A percentile compares a stretch with the other conserved stretches of the same genome.
Evolutionary conservation across 345 rosid species (phyloP).

Genomic region (Linum lewisii): DNA sequence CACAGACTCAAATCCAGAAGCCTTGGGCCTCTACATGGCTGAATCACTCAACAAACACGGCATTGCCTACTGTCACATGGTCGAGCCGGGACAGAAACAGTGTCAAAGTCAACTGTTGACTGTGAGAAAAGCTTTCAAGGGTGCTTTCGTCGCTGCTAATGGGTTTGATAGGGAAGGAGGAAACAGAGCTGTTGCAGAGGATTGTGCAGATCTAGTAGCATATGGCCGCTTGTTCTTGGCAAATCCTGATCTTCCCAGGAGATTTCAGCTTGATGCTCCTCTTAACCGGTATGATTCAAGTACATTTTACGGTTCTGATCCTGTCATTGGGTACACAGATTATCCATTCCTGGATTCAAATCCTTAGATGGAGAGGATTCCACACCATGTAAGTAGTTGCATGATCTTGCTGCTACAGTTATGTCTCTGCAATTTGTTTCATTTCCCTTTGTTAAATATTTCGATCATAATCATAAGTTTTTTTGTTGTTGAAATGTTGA

Average conservation of each 20-base stretch:
- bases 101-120: neutral
- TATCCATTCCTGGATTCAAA: neutral
- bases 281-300: neutral
- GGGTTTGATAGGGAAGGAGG: neutral
- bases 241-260: neutral
- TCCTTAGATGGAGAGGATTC: no score
- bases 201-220: neutral
- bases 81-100: neutral
- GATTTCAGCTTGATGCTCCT: neutral
- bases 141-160: neutral
- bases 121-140: neutral
- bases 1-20: neutral
- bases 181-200: neutral
- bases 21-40: neutral
- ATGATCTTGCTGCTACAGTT: no score
- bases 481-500: no score
- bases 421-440: no score
- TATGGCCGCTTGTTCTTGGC: neutral
- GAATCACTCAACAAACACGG: neutral
- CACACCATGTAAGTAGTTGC: no score
- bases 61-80: neutral
- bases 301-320: neutral
- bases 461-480: no score
- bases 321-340: neutral
- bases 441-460: no score